Conservation (phyloP, 495 filamentous ascomycete genomes). For the Neurospora sp. region DNA sequence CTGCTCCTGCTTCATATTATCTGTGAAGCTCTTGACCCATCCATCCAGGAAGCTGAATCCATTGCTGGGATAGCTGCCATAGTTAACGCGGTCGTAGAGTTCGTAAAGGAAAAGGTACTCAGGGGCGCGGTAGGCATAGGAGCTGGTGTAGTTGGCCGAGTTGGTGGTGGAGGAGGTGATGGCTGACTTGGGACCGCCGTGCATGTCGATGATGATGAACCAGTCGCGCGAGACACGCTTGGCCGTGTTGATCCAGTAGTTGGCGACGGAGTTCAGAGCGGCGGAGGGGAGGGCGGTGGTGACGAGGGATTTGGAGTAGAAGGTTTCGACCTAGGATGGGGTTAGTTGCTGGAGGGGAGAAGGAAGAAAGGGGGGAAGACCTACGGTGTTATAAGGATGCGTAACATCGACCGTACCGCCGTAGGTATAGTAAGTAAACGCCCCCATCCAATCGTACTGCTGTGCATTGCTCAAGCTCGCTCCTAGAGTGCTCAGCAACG, state of each 20-base stretch:
- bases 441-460: conserved; percentile 32
- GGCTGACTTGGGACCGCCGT: conserved; percentile 34
- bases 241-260: conserved; percentile 33
- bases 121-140: conserved; percentile 27
- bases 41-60: conserved; percentile 29
- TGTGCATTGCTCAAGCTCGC: conserved; percentile 22
- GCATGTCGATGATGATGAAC: conserved; percentile 36
- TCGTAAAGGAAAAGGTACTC: conserved; percentile 31
- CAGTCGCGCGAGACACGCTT: conserved; percentile 26
- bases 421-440: conserved; percentile 31
- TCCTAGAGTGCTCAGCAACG: conserved; percentile 26
- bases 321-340: conserved; percentile 31
- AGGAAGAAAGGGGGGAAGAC: neutral
- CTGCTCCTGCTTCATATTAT: conserved; percentile 16
- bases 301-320: conserved; percentile 36
- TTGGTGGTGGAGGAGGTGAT: conserved; percentile 23
- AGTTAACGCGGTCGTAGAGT: conserved; percentile 26
- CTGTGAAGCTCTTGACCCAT: conserved; percentile 29
- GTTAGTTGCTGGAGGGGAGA: neutral
- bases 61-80: conserved; percentile 19
- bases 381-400: conserved; percentile 31
- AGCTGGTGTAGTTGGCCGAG: conserved; percentile 16
- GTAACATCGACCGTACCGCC: conserved; percentile 29
- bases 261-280: conserved; percentile 24
- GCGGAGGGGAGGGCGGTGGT: conserved; percentile 25